Base-by-base conservation (phyloP, 2,329 filamentous ascomycete genomes). In the Chrysoporthe austroafricana region DNA sequence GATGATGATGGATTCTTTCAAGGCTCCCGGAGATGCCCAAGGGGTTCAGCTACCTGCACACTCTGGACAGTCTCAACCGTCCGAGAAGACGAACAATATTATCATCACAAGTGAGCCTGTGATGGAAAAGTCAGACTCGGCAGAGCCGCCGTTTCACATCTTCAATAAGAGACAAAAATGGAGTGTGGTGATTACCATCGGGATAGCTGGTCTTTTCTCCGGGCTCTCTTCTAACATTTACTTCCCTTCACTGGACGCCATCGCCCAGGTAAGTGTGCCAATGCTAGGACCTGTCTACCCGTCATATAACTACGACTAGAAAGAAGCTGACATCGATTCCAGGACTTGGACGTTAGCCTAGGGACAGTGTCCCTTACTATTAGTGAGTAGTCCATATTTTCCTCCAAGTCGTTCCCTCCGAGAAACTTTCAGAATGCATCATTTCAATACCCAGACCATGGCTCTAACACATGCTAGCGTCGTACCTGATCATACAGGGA, bases 191-290 rank as follows among this genome's bases (percentile, higher is more conserved):
- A 77, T 81, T 72, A 82, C 84, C 62, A 81, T 85, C 34, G 80
- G 83, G 1, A 72, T 83, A 1, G 85, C 83, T 1, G 82, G 81
- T 0, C 76, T 86, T 42, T 86, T 87, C 75, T 85, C 84, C 2
- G 84, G 85, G 1, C 71, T 84, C 14, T 83, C 83, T 3, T 81
- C 80, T 43, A 84, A 82, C 68, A 85, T 87, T 62, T 86, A 85
- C 74, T 79, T 83, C 62, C 82, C 83, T 0, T 78, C 81, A 0
- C 70, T 84, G 5, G 76, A 78, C 57, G 70, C 74, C 2, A 78
- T 84, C 18, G 74, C 79, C 8, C 66, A 72, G 63, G 78, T 78
- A 70, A 46, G 69, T 70, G 11, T 63, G n/a, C 26, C 39, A 26
- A 54, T 7, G 4, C 14, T 1, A 21, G 4, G 11, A 54, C 2